Percentiles rank a stretch among this genome's conserved stretches.
Conservation (phyloP, 176 grass and related monocot genomes). For the Chrysopogon serrulatus region DNA sequence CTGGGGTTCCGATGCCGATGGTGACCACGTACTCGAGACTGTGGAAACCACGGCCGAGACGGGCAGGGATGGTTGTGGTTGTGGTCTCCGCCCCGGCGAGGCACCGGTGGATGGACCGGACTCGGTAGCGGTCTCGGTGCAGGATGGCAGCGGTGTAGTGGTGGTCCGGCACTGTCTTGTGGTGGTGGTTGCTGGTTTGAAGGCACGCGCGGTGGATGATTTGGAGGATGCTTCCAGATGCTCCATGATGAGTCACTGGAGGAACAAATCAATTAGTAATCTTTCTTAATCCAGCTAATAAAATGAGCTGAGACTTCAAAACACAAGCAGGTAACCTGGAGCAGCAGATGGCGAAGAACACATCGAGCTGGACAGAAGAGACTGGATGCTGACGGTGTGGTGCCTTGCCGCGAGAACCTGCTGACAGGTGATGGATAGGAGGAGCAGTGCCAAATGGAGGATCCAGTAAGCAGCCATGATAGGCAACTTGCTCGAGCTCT, state of each 20-base stretch:
- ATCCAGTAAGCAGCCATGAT: background rate
- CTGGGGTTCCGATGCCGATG: constrained; percentile 33
- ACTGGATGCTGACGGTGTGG: background rate
- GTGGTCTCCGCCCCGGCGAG: background rate
- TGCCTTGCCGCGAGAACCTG: background rate
- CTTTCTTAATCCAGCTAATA: background rate
- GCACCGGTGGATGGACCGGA: constrained; percentile 10
- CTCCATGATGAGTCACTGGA: background rate
- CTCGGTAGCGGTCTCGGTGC: background rate
- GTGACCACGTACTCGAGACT: constrained; percentile 30
- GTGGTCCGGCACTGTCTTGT: background rate
- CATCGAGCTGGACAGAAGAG: background rate
- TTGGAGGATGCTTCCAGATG: background rate
- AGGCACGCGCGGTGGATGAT: background rate
- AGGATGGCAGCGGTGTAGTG: background rate
- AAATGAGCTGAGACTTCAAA: background rate
- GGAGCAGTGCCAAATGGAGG: background rate
- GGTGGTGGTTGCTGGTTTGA: background rate
- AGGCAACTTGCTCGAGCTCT: background rate
- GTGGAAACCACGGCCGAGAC: background rate
- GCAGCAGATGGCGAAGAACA: background rate
- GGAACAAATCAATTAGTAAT: background rate
- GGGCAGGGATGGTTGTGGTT: background rate
- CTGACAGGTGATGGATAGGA: background rate
- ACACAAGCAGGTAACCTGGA: background rate